Evolutionary conservation across 2,329 filamentous ascomycete genomes (phyloP), one percentile per base, ranked within the genome.

Genomic region (Aspergillus novofumigatus): DNA sequence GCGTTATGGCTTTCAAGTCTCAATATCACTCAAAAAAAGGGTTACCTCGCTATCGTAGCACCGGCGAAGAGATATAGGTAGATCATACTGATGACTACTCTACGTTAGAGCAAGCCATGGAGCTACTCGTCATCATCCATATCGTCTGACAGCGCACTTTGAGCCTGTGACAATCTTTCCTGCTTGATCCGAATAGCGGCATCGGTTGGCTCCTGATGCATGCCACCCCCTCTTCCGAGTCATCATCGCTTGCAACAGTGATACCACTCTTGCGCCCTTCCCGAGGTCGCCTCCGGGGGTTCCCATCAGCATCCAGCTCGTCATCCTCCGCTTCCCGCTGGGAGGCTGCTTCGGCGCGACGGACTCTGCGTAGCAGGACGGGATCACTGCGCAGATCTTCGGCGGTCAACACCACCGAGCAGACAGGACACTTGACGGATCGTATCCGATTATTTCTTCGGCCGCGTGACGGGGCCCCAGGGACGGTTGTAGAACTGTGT

Each of bases 351-450:
- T 73, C 61, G 0, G 67, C 67, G 10, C 77, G 68, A 20, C 70
- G 67, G 28, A 78, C 72, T 29, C 73, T 69, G 20, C 76, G 65
- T 23, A 74, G 53, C 32, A 80, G 56, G 9, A 75, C 73, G 1
- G 71, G 65, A 62, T 81, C 76, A 9, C 66, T 60, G 45, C 69
- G 66, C 35, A 81, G 65, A 65, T 78, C 74, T 5, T 62, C 64
- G 17, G 66, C 59, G 3, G 72, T 73, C 47, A 81, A 55, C 7
- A 61, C 54, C 26, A 70, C 67, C 7, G 69, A 70, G 51, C 78
- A 80, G 2, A 78, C 75, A 0, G 78, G 77, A 50, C 76, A 78
- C 47, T 74, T 70, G 17, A 75, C 67, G 4, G 61, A 66, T 42
- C 65, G 66, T 6, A 69, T 54, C 3, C 70, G 66, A 5, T 60